Evolutionary conservation across 306 rosid species (phyloP), one percentile per base, ranked within the genome.

Genomic region (Fragaria iinumae): DNA sequence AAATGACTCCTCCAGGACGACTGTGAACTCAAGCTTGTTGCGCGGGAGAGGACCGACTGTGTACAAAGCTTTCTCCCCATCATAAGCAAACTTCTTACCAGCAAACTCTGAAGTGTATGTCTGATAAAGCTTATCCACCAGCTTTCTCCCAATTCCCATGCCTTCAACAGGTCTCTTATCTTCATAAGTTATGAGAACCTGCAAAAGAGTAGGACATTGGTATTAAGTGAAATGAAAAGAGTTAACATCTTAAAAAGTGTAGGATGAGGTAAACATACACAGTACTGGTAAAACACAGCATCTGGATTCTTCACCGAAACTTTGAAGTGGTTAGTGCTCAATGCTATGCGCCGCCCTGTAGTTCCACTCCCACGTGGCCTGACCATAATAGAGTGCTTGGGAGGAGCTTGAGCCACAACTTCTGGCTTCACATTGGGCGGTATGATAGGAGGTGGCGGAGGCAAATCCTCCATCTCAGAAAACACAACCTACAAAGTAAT

Each of bases 201-300:
- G 81, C 25, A 85, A 85, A 18, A 66, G 29, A 23, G 63, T 76
- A 62, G 14, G 60, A 47, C 68, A 79, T 49, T 69, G 74, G 65
- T 53, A 75, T 32, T 4, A 12, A 50, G 64, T 11, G 14, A 59
- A 36, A 73, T 67, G 1, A 7, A 63, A 55, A 62, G 16, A 23
- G 36, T 60, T 12, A 1, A 11, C 20, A 25, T 11, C 17, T 60
- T 18, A 71, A 8, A 60, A 82, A 66, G 48, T 60, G 70, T 4
- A 73, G 34, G 47, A 29, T 59, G 65, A 63, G 67, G 50, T 48
- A 67, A 60, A 77, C 97, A 74, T 90, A 95, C 98, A 83, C 56
- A 86, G 72, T 95, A 95, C 84, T 92, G 98, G 83, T 83, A 92
- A 88, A 95, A 95, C 11, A 84, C 75, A 39, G 96, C 89, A 80